Evolutionary conservation across 2,329 filamentous ascomycete species (phyloP), one percentile per base, ranked within the genome.

Genomic region (Neopestalotiopsis sp.): DNA sequence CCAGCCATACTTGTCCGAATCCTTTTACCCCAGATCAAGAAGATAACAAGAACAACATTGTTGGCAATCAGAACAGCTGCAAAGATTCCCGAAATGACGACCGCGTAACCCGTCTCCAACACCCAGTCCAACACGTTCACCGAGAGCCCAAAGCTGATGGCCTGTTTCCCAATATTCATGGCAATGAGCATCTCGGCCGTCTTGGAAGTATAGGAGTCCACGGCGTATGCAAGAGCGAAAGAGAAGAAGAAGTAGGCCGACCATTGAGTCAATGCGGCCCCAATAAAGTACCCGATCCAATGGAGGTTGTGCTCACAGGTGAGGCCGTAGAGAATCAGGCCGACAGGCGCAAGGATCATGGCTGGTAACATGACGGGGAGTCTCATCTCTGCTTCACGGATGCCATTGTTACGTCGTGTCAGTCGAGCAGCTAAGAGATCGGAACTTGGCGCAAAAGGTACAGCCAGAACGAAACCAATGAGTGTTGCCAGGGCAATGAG

Each of bases 121-220:
- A 88, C 82, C 85, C 85, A 88, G 68, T 86, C 81, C 17, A 88
- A 75, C 65, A 88, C 77, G 68, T 86, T 80, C 65, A 84, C 77
- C 4, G 84, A 83, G 76, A 88, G 83, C 1, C 84, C 85, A 70
- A 88, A 88, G 68, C 82, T 85, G 65, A 88, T 86, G 2, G 85
- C 84, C 76, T 88, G 85, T 74, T 88, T 88, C 12, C 86, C 86
- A n/a, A 88, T 74, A 71, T 87, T 87, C 82, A 88, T 88, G 3
- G 85, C 85, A 69, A 88, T 90, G 12, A 90, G 82, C 88, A 90
- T 89, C 78, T 90, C 88, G 30, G 84, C 85, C n/a, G 87, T 86
- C 71, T 89, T 88, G 42, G 84, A 81, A 24, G 84, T 85, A 76
- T 90, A 88, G 66, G 83, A 85, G 74, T 90, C 88, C 49, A 90